Evolutionary conservation across 2,329 filamentous ascomycete species (phyloP).

Genomic region (Penicillium sp.): DNA sequence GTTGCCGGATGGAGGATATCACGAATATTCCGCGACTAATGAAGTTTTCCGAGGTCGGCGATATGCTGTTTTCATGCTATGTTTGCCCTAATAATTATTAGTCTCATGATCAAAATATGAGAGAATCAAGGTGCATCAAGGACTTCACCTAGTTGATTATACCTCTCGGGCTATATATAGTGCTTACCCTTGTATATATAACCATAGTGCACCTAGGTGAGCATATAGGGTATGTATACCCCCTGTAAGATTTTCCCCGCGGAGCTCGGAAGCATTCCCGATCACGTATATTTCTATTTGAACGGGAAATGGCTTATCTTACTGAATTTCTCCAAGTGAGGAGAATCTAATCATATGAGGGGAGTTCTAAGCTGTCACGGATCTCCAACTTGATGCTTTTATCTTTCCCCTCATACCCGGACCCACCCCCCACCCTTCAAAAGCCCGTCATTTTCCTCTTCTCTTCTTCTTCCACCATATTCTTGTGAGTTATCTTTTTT

Average conservation of each 20-base stretch:
- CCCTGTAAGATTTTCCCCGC: not conserved
- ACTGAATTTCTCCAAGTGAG: not conserved
- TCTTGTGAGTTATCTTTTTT: slow-evolving; percentile 12
- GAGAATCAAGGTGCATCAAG: not conserved
- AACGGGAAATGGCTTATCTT: slow-evolving; percentile 3
- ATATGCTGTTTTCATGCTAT: not conserved
- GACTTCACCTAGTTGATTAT: not conserved
- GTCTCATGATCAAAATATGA: not conserved
- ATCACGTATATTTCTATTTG: not conserved
- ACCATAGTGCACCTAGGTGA: not conserved
- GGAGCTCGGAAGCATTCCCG: slow-evolving; percentile 1
- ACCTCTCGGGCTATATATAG: not conserved
- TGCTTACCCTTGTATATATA: not conserved
- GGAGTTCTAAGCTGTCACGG: not conserved
- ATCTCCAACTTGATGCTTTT: slow-evolving; percentile 10
- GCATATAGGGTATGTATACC: not conserved
- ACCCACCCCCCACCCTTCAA: slow-evolving; percentile 15
- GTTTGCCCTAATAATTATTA: not conserved
- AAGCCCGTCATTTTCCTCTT: slow-evolving; percentile 16
- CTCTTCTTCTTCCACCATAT: slow-evolving; percentile 17
- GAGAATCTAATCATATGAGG: not conserved
- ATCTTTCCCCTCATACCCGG: slow-evolving; percentile 18
- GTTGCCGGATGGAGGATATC: not conserved
- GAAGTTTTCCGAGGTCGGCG: not conserved
- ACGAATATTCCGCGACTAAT: not conserved